Evolutionary conservation across 2,329 filamentous ascomycete genomes (phyloP), one percentile per base, ranked within the genome.

Genomic region (Colletotrichum zoysiae): DNA sequence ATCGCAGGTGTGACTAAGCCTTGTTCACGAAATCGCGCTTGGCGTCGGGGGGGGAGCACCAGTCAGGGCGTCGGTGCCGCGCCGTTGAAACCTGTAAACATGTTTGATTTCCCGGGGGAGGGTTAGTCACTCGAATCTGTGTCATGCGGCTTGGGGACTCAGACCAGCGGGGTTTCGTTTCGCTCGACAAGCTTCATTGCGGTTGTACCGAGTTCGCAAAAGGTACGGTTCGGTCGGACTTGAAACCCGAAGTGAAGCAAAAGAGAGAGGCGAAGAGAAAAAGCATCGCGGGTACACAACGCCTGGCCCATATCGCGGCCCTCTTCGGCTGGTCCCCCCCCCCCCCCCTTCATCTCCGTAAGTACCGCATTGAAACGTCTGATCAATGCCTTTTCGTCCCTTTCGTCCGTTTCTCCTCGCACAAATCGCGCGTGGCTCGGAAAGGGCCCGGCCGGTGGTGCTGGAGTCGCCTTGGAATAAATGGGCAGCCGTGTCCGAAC

Each of bases 231-330:
- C 60, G 46, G 60, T 51, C 46, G 60, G 51, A 20, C 51, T 35
- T 63, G 60, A 63, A 63, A 63, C 60, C 60, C 14, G 14, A 33
- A 63, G 33, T 42, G 60, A 63, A 51, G 60, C 60, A 63, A n/a
- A 46, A 8, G 18, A 44, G 9, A 35, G 7, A 35, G 35, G 8
- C 3, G 14, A 42, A 42, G 16, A 42, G 11, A 40, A 16, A 12
- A 42, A 12, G 20, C 44, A 20, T 46, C 44, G 18, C 6, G 18
- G 44, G 14, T 16, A 51, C 30, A 30, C 30, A 30, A 5, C 30
- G 30, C 59, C 50, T 26, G 35, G 46, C 14, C 33, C 46, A 42
- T 18, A 14, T 50, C 9, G 9, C 23, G 44, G 33, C 59, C 33
- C 9, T 11, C 9, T 11, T 3, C 26, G 3, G 6, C 23, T n/a